Evolutionary conservation across 2,329 filamentous ascomycete genomes (phyloP), one percentile per base, ranked within the genome.

Genomic region (Didymella arachidicola): DNA sequence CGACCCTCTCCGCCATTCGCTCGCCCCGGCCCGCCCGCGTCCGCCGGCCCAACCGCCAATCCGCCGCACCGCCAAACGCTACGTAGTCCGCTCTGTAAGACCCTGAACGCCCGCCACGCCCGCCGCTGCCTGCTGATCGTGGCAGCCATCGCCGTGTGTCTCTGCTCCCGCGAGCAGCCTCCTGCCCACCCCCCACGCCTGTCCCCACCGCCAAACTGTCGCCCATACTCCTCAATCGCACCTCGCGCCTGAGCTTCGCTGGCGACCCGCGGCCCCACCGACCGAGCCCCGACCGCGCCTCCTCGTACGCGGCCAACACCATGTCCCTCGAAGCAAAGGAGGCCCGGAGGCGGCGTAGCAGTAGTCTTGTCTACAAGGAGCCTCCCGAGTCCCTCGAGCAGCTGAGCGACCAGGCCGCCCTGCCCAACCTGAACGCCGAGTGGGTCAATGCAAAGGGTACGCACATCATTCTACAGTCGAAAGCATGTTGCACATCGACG

Each of bases 361-460:
- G 94, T 83, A 98, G 94, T 81, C 89, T 99, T 81, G 93, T 99
- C 80, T 98, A 98, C 80, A 93, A 96, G 76, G 95, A 99, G 79
- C 95, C 95, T 54, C 89, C 90, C 61, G 95, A 99, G 84, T 96
- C 94, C 56, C 88, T 97, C 75, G 95, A 99, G 83, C 95, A 97
- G 81, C 92, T 96, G 79, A 97, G 91, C 76, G 95, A 99, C 79
- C 95, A 98, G 83, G 91, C 93, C 57, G 91, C 92, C 36, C 84
- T 97, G 70, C 95, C 95, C 51, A 99, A 99, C 75, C 81, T 97
- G 74, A 99, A 99, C 79, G 93, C 95, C 69, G 92, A 97, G 81
- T 99, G 95, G 95, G 96, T 97, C 68, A 98, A 98, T 79, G 92
- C 93, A 73, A 99, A 99, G 87, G 95, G 95, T 98, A 32, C 44